Conservation (phyloP, 306 rosid species). For the Fragaria vesca region DNA sequence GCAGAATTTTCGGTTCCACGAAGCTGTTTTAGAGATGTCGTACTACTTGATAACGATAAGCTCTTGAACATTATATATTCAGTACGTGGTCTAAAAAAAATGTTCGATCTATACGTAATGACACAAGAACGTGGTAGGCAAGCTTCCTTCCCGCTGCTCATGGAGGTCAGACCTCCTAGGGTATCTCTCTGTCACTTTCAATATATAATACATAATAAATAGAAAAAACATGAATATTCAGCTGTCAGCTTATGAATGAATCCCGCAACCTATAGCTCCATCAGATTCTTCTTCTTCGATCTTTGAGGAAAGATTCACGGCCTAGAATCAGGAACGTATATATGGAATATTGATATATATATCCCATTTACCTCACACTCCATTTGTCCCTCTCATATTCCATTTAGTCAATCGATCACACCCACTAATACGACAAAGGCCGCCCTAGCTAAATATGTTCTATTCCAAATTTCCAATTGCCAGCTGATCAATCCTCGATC, state of each 20-base stretch:
- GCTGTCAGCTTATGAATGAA: not conserved
- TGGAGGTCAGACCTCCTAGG: too few species aligned
- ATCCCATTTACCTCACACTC: not conserved
- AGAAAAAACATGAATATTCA: not conserved
- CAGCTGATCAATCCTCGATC: not conserved
- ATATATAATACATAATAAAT: too few species aligned
- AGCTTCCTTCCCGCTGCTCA: too few species aligned
- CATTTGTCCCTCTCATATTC: not conserved
- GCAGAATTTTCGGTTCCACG: too few species aligned
- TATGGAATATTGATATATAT: not conserved
- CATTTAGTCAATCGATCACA: not conserved
- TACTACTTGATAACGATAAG: too few species aligned
- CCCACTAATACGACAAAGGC: not conserved
- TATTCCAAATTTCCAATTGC: not conserved
- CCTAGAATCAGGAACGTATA: not conserved
- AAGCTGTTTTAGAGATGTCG: too few species aligned
- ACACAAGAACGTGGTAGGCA: too few species aligned
- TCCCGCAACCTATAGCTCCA: not conserved
- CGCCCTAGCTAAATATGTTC: not conserved
- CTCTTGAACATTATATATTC: too few species aligned
- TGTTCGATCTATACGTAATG: too few species aligned
- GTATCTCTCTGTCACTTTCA: too few species aligned
- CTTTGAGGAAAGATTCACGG: slow-evolving; percentile 6
- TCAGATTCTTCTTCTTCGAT: not conserved
- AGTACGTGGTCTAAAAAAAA: too few species aligned